Evolutionary conservation across 495 filamentous ascomycete species (phyloP).

Genomic region (Xylaria grammica): DNA sequence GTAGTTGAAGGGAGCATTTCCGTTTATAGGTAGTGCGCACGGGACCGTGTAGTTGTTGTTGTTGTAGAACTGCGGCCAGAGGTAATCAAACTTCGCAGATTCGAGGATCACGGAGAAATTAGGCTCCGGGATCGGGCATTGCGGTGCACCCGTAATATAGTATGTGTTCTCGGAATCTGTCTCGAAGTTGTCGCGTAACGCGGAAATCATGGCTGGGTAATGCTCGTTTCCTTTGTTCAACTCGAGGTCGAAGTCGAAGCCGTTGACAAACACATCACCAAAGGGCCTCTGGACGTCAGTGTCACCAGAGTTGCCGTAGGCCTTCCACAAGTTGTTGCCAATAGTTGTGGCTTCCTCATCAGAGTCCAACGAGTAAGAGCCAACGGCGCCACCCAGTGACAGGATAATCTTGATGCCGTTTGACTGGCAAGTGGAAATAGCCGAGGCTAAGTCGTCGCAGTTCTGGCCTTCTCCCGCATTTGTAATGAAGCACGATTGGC

Average conservation of each 20-base stretch:
- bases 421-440: slow-evolving; percentile 55
- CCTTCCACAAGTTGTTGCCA: slow-evolving; percentile 55
- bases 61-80: slow-evolving; percentile 34
- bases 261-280: slow-evolving; percentile 55
- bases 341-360: slow-evolving; percentile 53
- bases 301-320: slow-evolving; percentile 52
- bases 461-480: slow-evolving; percentile 41
- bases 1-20: slow-evolving; percentile 46
- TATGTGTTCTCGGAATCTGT: slow-evolving; percentile 48
- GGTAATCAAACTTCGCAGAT: slow-evolving; percentile 36
- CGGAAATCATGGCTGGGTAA: slow-evolving; percentile 44
- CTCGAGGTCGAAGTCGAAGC: slow-evolving; percentile 64
- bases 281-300: slow-evolving; percentile 47
- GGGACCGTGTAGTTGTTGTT: slow-evolving; percentile 37
- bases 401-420: slow-evolving; percentile 55
- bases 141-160: slow-evolving; percentile 60
- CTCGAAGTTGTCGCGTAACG: slow-evolving; percentile 49
- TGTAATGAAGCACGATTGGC: slow-evolving; percentile 44
- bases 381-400: slow-evolving; percentile 49
- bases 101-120: slow-evolving; percentile 55
- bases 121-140: slow-evolving; percentile 57
- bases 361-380: slow-evolving; percentile 42
- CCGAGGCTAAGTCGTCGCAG: slow-evolving; percentile 50
- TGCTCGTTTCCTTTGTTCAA: slow-evolving; percentile 43
- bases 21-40: slow-evolving; percentile 38